Evolutionary conservation across 805 yeast genomes (phyloP).

Genomic region (Metschnikowia bowlesiae): DNA sequence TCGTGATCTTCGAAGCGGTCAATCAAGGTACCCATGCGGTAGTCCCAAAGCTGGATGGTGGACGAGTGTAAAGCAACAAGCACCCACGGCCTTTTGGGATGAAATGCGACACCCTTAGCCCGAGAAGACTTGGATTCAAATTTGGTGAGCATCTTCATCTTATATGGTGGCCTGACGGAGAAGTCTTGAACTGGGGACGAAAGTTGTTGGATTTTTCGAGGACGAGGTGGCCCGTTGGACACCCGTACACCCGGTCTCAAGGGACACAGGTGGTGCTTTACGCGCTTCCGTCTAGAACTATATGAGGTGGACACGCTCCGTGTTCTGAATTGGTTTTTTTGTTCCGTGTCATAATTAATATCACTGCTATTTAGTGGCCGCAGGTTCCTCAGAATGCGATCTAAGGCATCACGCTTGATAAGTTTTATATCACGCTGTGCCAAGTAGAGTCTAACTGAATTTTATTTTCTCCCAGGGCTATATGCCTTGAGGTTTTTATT

Average conservation of each 20-base stretch:
- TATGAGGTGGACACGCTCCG: too few relatives aligned
- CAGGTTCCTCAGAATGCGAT: not conserved
- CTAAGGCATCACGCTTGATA: too few relatives aligned
- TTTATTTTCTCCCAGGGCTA: not conserved
- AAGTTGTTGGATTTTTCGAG: slow-evolving; percentile 5
- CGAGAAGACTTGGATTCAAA: slow-evolving; percentile 97
- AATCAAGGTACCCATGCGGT: slow-evolving; percentile 96
- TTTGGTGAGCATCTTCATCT: slow-evolving; percentile 41
- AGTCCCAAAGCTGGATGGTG: slow-evolving; percentile 99
- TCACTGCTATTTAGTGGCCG: not conserved
- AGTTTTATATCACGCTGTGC: too few relatives aligned
- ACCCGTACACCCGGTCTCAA: slow-evolving; percentile 8
- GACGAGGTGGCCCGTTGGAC: slow-evolving; percentile 8
- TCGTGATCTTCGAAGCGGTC: slow-evolving; percentile 97
- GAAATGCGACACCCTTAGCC: slow-evolving; percentile 97
- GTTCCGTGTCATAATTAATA: too few relatives aligned
- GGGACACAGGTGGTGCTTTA: slow-evolving; percentile 1
- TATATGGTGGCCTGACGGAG: slow-evolving; percentile 6
- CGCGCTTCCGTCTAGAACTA: not conserved
- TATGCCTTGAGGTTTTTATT: not conserved
- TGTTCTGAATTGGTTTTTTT: too few relatives aligned
- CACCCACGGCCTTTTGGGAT: slow-evolving; percentile 95
- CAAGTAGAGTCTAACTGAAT: not conserved
- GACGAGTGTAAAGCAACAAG: slow-evolving; percentile 92
- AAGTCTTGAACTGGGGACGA: slow-evolving; percentile 4